Evolutionary conservation across 768 basidiomycete genomes (phyloP).

Genomic region (Auricularia sp.): DNA sequence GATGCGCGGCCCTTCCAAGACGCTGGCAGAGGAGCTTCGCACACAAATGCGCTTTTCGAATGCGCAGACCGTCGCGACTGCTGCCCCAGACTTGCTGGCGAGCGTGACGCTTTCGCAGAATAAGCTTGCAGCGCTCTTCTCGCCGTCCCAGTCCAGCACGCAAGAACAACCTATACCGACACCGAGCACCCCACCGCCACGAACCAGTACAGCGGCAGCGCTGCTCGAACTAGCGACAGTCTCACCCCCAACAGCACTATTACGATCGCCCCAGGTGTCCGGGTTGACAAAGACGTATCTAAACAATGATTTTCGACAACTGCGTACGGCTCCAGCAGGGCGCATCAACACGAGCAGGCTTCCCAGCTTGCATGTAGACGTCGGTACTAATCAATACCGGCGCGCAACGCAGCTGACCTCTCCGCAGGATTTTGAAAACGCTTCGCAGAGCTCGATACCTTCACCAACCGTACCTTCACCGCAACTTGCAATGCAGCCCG

Average conservation of each 20-base stretch:
- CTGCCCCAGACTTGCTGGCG: constrained; percentile 6
- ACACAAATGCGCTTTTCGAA: constrained; percentile 11
- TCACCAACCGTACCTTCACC: neutral
- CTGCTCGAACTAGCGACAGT: constrained; percentile 52
- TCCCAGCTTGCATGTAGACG: constrained; percentile 76
- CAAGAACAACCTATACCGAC: constrained; percentile 26
- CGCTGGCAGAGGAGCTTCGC: neutral
- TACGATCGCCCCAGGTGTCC: constrained; percentile 62
- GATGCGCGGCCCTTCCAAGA: neutral
- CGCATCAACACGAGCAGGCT: constrained; percentile 78
- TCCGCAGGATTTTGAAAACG: constrained; percentile 2
- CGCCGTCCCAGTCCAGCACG: constrained; percentile 15
- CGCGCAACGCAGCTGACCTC: neutral
- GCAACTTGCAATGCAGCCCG: neutral
- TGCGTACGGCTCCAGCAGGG: constrained; percentile 55
- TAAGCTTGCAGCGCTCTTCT: neutral
- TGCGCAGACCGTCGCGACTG: neutral
- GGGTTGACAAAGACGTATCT: constrained; percentile 74
- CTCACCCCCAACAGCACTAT: constrained; percentile 58
- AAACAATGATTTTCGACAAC: constrained; percentile 73
- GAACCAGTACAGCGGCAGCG: constrained; percentile 37
- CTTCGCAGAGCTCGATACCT: no score
- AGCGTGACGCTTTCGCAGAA: constrained; percentile 12
- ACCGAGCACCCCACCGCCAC: constrained; percentile 47
- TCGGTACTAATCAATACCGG: constrained; percentile 25